phyloP scores from a whole-genome alignment of 768 basidiomycete genomes.

The Boletus fagicola region DNA sequence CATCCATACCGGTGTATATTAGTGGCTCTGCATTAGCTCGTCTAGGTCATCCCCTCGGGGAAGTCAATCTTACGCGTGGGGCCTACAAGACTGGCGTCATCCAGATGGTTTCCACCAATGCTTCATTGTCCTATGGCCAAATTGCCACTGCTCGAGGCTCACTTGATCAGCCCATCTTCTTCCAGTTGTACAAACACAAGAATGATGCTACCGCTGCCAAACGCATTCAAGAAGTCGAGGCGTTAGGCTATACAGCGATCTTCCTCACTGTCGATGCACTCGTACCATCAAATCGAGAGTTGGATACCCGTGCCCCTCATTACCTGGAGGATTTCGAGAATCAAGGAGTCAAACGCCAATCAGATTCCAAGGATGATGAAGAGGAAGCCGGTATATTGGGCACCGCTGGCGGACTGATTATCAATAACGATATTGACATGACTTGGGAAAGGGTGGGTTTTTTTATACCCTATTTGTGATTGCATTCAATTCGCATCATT shows the following conservation, averaged over 20 bases:
- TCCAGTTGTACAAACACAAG: constrained; percentile 83
- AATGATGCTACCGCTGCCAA: constrained; percentile 64
- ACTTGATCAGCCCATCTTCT: constrained; percentile 65
- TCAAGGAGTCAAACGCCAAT: constrained; percentile 27
- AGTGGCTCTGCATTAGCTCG: constrained; percentile 82
- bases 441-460: constrained; percentile 64
- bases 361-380: constrained; percentile 29
- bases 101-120: constrained; percentile 83
- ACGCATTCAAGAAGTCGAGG: constrained; percentile 68
- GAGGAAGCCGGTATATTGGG: constrained; percentile 47
- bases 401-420: constrained; percentile 65
- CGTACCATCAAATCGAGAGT: constrained; percentile 78
- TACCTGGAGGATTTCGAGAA: constrained; percentile 55
- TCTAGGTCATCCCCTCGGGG: constrained; percentile 87
- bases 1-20: constrained; percentile 79
- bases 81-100: constrained; percentile 66
- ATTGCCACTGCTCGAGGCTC: constrained; percentile 56
- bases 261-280: constrained; percentile 91
- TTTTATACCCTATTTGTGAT: background rate
- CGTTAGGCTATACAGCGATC: constrained; percentile 80
- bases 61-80: constrained; percentile 76
- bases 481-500: background rate
- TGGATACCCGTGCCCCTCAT: constrained; percentile 63
- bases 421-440: constrained; percentile 71
- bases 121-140: constrained; percentile 62